Evolutionary conservation across 1,139 yeast species (phyloP).

Genomic region (Pneumocystis canis): DNA sequence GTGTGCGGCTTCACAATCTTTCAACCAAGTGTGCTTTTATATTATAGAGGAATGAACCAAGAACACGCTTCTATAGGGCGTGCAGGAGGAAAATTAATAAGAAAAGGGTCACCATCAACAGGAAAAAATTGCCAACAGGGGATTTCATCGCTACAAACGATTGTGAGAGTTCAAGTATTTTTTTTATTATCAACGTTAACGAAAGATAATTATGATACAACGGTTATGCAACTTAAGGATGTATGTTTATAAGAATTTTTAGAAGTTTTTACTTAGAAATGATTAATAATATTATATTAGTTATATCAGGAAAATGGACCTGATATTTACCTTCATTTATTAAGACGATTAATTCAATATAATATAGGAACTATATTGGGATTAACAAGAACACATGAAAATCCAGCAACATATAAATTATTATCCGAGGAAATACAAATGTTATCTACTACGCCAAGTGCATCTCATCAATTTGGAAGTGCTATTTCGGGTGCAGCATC

Average conservation of each 20-base stretch:
- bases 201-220: constrained; percentile 30
- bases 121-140: not conserved
- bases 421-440: constrained; percentile 16
- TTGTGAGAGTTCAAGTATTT: constrained; percentile 39
- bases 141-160: constrained; percentile 23
- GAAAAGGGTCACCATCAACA: not conserved
- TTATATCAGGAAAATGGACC: constrained; percentile 30
- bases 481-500: constrained; percentile 17
- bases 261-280: not conserved
- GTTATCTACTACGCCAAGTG: constrained; percentile 19
- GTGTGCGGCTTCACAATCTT: not conserved
- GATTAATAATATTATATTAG: constrained; percentile 6
- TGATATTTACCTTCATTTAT: constrained; percentile 25
- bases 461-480: constrained; percentile 19
- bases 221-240: constrained; percentile 34
- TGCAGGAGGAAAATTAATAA: not conserved
- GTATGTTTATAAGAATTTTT: constrained; percentile 14
- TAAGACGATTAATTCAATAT: constrained; percentile 24
- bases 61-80: not conserved
- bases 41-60: too few relatives aligned
- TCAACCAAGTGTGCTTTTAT: too few relatives aligned
- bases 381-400: constrained; percentile 19
- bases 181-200: constrained; percentile 36
- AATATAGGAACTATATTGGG: constrained; percentile 26
- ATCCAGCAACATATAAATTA: constrained; percentile 14